phyloP scores from a whole-genome alignment of 2,329 filamentous ascomycete genomes.

The Pseudogymnoascus sp. region DNA sequence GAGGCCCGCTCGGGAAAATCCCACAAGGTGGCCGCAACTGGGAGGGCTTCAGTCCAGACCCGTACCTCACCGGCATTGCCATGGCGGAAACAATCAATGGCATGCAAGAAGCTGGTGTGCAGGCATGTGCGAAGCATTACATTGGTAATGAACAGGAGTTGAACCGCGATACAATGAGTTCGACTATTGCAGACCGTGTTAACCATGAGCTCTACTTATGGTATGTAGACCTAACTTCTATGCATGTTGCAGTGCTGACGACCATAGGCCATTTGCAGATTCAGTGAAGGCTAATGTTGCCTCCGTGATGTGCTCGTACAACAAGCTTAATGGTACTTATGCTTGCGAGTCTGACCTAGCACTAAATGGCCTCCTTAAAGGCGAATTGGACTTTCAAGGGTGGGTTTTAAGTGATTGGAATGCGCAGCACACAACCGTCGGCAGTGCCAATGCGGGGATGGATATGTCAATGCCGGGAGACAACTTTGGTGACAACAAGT shows the following conservation, averaged over 20 bases:
- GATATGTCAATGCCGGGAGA: slow-evolving; percentile 76
- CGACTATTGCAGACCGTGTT: slow-evolving; percentile 56
- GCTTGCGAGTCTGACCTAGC: slow-evolving; percentile 56
- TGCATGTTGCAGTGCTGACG: slow-evolving; percentile 16
- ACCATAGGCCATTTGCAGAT: slow-evolving; percentile 52
- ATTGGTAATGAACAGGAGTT: slow-evolving; percentile 64
- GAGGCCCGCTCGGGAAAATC: slow-evolving; percentile 67
- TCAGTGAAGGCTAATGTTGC: slow-evolving; percentile 59
- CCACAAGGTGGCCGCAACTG: slow-evolving; percentile 71
- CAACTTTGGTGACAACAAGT: slow-evolving; percentile 42
- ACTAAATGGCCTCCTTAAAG: slow-evolving; percentile 57
- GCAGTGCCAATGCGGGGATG: slow-evolving; percentile 58
- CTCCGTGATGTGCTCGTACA: slow-evolving; percentile 66
- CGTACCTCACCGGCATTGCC: slow-evolving; percentile 60
- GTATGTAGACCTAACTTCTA: slow-evolving; percentile 22
- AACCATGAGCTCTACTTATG: slow-evolving; percentile 62
- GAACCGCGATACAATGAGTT: slow-evolving; percentile 45
- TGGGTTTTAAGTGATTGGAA: slow-evolving; percentile 67
- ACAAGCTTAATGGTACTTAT: slow-evolving; percentile 63
- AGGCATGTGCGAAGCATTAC: slow-evolving; percentile 52
- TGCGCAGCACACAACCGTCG: slow-evolving; percentile 66
- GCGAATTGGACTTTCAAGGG: slow-evolving; percentile 69
- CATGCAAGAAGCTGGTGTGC: slow-evolving; percentile 44
- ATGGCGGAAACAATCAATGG: slow-evolving; percentile 55
- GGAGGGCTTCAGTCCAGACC: slow-evolving; percentile 76